Evolutionary conservation across 2,329 filamentous ascomycete genomes (phyloP).

Genomic region (Ophiocordyceps australis): DNA sequence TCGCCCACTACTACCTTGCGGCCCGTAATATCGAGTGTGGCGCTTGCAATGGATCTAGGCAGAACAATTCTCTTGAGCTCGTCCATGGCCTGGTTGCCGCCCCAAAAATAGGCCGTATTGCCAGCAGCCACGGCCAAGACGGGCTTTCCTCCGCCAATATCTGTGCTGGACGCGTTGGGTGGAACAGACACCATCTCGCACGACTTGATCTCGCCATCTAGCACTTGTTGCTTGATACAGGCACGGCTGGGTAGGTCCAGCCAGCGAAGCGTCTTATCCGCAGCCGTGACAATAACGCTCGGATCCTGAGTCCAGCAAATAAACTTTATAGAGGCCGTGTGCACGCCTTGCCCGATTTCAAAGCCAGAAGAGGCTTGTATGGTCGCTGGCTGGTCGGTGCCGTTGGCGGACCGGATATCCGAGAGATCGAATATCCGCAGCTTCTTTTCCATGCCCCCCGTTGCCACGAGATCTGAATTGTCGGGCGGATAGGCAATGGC

Average conservation of each 20-base stretch:
- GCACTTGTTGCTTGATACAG: constrained; percentile 55
- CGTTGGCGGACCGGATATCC: constrained; percentile 28
- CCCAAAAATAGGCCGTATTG: constrained; percentile 85
- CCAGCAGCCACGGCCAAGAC: constrained; percentile 86
- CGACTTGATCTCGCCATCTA: constrained; percentile 76
- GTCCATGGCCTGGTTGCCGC: constrained; percentile 50
- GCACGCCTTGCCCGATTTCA: constrained; percentile 73
- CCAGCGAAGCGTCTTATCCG: constrained; percentile 86
- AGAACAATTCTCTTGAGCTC: constrained; percentile 66
- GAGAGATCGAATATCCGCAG: constrained; percentile 82
- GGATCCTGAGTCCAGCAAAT: constrained; percentile 87
- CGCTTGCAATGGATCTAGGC: constrained; percentile 75
- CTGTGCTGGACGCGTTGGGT: constrained; percentile 34
- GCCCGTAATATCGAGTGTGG: constrained; percentile 67
- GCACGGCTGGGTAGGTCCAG: constrained; percentile 69
- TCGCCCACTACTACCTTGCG: constrained; percentile 80
- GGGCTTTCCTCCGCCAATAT: constrained; percentile 45
- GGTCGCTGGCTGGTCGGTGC: constrained; percentile 20
- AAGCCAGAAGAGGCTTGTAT: constrained; percentile 48
- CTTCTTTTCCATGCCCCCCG: constrained; percentile 92
- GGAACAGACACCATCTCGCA: constrained; percentile 72
- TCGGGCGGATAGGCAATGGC: constrained; percentile 80
- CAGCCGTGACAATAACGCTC: constrained; percentile 78
- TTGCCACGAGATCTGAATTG: constrained; percentile 69
- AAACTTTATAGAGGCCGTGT: constrained; percentile 82